These are phyloP conservation scores for Quercus variabilis DNA, from an alignment of 306 rosid species.

Conservation along the genomic window DNA sequence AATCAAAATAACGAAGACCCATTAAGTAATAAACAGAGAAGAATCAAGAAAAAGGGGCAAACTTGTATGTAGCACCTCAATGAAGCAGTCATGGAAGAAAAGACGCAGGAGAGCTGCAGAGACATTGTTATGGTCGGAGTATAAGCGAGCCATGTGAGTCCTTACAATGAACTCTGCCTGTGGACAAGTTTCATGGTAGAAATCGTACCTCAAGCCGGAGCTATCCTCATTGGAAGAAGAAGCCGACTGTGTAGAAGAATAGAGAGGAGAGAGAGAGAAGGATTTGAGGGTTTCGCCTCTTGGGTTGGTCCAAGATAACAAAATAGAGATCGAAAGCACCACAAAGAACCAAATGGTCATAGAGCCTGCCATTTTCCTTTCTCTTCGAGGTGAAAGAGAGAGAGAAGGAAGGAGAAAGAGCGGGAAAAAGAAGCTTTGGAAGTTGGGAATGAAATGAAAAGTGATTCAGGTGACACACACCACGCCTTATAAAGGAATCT, in stretches of 20 bases:
- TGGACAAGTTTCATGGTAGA: constrained; percentile 60
- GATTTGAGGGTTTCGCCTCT: constrained; percentile 26
- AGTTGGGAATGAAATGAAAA: too few relatives aligned
- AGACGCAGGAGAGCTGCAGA: constrained; percentile 80
- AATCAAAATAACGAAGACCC: too few relatives aligned
- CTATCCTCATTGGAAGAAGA: constrained; percentile 8
- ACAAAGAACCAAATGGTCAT: constrained; percentile 20
- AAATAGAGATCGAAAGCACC: constrained; percentile 33
- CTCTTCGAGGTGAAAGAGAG: too few relatives aligned
- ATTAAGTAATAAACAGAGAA: background rate
- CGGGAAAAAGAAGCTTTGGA: too few relatives aligned
- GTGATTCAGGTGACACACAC: too few relatives aligned
- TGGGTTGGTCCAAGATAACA: constrained; percentile 41
- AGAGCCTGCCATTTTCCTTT: too few relatives aligned
- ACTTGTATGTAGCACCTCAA: constrained; percentile 35
- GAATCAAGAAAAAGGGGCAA: background rate
- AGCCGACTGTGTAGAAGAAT: constrained; percentile 8
- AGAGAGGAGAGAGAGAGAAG: background rate
- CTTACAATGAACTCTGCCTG: constrained; percentile 57
- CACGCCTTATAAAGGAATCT: too few relatives aligned
- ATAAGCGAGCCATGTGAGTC: constrained; percentile 42
- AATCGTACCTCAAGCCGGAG: constrained; percentile 52
- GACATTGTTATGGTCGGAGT: constrained; percentile 43
- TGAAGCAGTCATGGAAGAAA: constrained; percentile 92
- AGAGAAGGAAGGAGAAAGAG: too few relatives aligned